Evolutionary conservation across 2,329 filamentous ascomycete species (phyloP), one percentile per base, ranked within the genome.

Genomic region (Whalleya microplaca): DNA sequence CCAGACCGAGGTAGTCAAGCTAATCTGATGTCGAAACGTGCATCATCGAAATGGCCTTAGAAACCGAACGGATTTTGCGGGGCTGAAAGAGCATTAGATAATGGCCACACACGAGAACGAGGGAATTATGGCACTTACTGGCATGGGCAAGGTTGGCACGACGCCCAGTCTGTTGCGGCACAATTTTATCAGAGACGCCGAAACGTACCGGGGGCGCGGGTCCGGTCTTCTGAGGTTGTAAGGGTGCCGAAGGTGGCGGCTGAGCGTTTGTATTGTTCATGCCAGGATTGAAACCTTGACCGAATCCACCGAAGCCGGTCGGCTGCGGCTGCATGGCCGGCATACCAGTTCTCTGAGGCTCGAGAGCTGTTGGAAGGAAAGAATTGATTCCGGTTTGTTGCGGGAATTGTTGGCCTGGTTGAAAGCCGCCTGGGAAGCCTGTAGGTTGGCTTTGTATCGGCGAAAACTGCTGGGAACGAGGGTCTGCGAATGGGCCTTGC

Each of bases 121-220:
- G 29, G 21, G 21, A n/a, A 45, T 16, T 12, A 5, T 5, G 20
- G 29, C 55, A 93, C 94, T 89, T 88, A 98, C 94, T 99, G 70
- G 95, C 95, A 85, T 96, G 91, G 50, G 90, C 83, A 65, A 99
- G 82, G 73, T 98, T 97, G 54, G 95, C 95, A 78, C 90, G 87
- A 67, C 90, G 82, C 62, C 95, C 95, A 6, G 95, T 99, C 23
- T 92, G 84, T 77, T 98, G 95, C 27, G 93, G 87, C 58, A 84
- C 82, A 66, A 98, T 77, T 73, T 90, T 95, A 75, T 92, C 92
- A 27, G 86, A 78, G 37, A 96, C 87, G 41, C 95, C 95, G 72
- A 99, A 99, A 57, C 92, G 85, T 18, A 99, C 88, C 21, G 92
- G 86, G 45, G 95, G 95, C 19, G 94, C 81, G 6, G 95, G 95